These are phyloP conservation scores for Mycosphaerelloides madeirae DNA, from an alignment of 2,329 filamentous ascomycete species.

Conservation along the genomic window DNA sequence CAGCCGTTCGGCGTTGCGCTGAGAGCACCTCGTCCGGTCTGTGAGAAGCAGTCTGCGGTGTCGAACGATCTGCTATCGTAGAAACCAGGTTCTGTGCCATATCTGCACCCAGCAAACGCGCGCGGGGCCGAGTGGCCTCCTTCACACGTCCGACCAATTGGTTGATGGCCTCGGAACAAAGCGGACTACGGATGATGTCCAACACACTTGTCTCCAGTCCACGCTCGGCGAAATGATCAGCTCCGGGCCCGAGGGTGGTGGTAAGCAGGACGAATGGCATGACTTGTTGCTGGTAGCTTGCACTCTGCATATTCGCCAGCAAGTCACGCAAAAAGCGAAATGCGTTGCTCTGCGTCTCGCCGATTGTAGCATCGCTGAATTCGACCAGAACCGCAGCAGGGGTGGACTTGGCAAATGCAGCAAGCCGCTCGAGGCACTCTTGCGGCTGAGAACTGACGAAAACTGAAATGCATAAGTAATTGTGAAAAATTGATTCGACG, in stretches of 20 bases:
- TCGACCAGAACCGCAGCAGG: conserved; percentile 30
- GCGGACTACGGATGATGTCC: conserved; percentile 77
- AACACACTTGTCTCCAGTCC: conserved; percentile 50
- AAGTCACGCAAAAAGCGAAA: conserved; percentile 23
- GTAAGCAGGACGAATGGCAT: conserved; percentile 27
- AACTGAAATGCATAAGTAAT: conserved; percentile 19
- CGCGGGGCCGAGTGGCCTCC: conserved; percentile 25
- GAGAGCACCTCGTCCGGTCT: conserved; percentile 62
- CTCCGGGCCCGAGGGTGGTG: conserved; percentile 1
- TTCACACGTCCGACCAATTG: conserved; percentile 30
- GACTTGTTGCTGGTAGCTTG: conserved; percentile 25
- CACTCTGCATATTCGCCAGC: conserved; percentile 21
- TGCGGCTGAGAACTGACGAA: conserved; percentile 26
- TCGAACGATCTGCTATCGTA: conserved; percentile 21
- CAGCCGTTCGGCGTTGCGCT: conserved; percentile 51
- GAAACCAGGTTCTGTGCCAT: conserved; percentile 31
- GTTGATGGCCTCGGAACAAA: conserved; percentile 56
- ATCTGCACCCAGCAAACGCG: conserved; percentile 23
- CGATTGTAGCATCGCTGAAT: conserved; percentile 8
- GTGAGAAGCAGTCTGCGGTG: conserved; percentile 20
- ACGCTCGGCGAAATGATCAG: conserved; percentile 10
- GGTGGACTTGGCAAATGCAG: conserved; percentile 19
- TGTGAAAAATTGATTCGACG: background rate
- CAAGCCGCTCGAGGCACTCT: conserved; percentile 24
- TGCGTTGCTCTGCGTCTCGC: conserved; percentile 10